Evolutionary conservation across 2,329 filamentous ascomycete species (phyloP).

Genomic region (Coniochaeta sp.): DNA sequence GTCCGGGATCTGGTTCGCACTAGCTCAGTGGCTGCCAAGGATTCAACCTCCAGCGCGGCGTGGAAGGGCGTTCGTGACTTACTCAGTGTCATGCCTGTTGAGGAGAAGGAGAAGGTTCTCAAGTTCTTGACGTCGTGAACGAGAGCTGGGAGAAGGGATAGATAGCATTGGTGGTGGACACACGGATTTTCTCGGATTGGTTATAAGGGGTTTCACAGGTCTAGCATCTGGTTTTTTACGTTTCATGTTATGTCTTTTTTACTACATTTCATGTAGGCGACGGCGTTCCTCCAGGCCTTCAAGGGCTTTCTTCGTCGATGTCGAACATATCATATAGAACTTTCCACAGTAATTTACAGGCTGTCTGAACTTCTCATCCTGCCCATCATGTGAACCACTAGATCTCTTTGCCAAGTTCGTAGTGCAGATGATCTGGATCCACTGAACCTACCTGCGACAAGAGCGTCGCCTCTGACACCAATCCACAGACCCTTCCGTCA

Average conservation of each 20-base stretch:
- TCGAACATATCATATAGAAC: background rate
- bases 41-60: constrained; percentile 57
- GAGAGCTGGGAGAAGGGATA: background rate
- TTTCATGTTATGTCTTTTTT: background rate
- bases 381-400: too few species aligned
- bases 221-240: background rate
- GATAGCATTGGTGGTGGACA: background rate
- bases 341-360: too few species aligned
- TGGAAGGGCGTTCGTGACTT: constrained; percentile 84
- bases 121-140: constrained; percentile 34
- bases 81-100: constrained; percentile 76
- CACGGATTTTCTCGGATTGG: too few species aligned
- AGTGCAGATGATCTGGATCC: too few species aligned
- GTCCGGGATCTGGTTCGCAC: constrained; percentile 65
- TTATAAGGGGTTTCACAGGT: too few species aligned
- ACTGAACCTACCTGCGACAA: too few species aligned
- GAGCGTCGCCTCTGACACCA: too few species aligned
- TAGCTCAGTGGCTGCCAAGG: constrained; percentile 63
- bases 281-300: background rate
- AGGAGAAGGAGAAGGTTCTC: constrained; percentile 79
- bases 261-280: background rate
- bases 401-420: too few species aligned
- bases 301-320: background rate
- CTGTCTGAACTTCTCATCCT: too few species aligned
- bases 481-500: too few species aligned